Evolutionary conservation across 176 grass and related monocot species (phyloP), one percentile per base, ranked within the genome.

Genomic region (Carex cristatella): DNA sequence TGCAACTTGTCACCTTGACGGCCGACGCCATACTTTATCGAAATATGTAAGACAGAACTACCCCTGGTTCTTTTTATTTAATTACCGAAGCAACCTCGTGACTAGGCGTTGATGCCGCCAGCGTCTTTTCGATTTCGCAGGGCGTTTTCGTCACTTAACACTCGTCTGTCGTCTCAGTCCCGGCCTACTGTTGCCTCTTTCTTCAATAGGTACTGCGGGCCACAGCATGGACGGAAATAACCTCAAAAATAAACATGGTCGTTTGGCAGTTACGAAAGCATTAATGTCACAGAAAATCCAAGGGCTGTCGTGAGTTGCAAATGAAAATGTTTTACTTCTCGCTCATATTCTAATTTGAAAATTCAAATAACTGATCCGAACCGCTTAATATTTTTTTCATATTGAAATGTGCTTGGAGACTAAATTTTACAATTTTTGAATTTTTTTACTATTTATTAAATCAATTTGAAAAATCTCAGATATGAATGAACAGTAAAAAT

Each of bases 41-140:
- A n/a, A 71, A 1, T 38, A 44, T 44, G 35, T 2, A 71, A 71
- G 37, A 71, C 68, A 10, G 0, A 71, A 71, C 11, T 40, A 33
- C 68, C 68, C 68, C 5, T 71, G 0, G 4, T 14, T 71, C 23
- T 23, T 7, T 2, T 44, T 1, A 15, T 42, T n/a, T n/a, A 71
- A 71, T 71, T 71, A 71, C 68, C 14, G 37, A 71, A 71, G 68
- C 68, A 44, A 71, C 68, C 68, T 71, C 6, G 14, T 71, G 15
- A 44, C 35, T 19, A 0, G 37, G 44, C 7, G 19, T 71, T 9
- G 46, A 19, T 19, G 15, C 68, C 3, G 15, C 5, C 33, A 14
- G 6, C 6, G 15, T 0, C 0, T 2, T 5, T 71, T 46, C 37
- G 2, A 14, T 42, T 44, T 19, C 35, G 6, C 14, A 46, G 33